Percentiles rank a stretch among this genome's conserved stretches.
These are phyloP conservation scores for Lichtheimia ornata DNA, from an alignment of 371 early-diverging fungal genomes.

Conservation along the genomic window DNA sequence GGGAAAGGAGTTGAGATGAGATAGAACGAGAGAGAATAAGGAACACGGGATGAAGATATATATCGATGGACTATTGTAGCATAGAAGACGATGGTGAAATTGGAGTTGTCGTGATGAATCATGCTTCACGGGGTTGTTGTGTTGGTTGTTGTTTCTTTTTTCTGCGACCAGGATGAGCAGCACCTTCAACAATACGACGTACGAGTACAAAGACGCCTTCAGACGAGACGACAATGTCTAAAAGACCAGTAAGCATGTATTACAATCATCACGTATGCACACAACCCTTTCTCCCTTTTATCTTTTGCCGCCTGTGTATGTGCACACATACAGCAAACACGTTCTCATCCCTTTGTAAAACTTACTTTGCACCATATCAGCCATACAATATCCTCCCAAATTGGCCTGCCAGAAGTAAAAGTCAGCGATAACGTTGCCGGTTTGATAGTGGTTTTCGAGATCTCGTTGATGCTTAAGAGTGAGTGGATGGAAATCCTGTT, in stretches of 20 bases:
- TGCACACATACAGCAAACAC: slow-evolving; percentile 2
- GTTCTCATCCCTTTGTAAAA: background rate
- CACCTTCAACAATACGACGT: slow-evolving; percentile 47
- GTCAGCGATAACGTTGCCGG: slow-evolving; percentile 33
- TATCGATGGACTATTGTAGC: too few species aligned
- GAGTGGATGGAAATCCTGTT: slow-evolving; percentile 46
- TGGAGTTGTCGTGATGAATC: background rate
- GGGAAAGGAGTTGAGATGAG: too few species aligned
- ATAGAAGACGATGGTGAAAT: too few species aligned
- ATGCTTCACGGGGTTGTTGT: background rate
- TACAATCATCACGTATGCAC: background rate
- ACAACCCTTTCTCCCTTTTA: background rate
- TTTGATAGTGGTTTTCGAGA: slow-evolving; percentile 33
- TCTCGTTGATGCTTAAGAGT: slow-evolving; percentile 50
- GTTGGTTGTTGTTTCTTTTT: slow-evolving; percentile 32
- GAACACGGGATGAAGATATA: too few species aligned
- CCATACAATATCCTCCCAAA: slow-evolving; percentile 52
- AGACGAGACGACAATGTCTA: slow-evolving; percentile 42
- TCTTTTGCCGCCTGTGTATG: slow-evolving; percentile 6
- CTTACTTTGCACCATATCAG: slow-evolving; percentile 49
- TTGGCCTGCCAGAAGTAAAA: slow-evolving; percentile 58
- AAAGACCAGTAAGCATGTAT: background rate
- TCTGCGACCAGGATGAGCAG: slow-evolving; percentile 48
- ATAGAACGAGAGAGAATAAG: too few species aligned
- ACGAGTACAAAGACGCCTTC: slow-evolving; percentile 41